Conservation (phyloP, 1,284 basidiomycete genomes). For the Moniliella sp. region DNA sequence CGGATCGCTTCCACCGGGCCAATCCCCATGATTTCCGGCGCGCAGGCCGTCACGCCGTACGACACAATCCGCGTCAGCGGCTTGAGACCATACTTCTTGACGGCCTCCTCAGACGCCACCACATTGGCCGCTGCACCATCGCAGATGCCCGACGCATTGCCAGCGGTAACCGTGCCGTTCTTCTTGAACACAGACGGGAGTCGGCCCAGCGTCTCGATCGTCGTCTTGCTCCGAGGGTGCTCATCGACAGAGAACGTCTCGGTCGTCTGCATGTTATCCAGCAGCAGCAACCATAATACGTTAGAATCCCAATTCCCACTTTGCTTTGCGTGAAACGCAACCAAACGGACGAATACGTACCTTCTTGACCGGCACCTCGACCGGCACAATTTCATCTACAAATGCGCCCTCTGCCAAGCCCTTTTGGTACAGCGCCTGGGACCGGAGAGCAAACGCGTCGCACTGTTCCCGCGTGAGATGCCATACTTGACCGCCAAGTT, state of each 20-base stretch:
- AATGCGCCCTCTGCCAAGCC: slow-evolving; percentile 36
- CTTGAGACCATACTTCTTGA: slow-evolving; percentile 59
- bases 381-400: slow-evolving; percentile 34
- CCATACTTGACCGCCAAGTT: slow-evolving; percentile 58
- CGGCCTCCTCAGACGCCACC: slow-evolving; percentile 71
- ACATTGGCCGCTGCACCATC: slow-evolving; percentile 93
- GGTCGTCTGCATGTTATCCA: slow-evolving; percentile 5
- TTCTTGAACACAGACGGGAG: slow-evolving; percentile 69
- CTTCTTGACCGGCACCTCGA: slow-evolving; percentile 32
- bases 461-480: slow-evolving; percentile 65
- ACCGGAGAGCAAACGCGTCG: slow-evolving; percentile 41
- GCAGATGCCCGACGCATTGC: slow-evolving; percentile 83
- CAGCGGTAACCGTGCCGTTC: slow-evolving; percentile 74
- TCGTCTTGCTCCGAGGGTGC: slow-evolving; percentile 50
- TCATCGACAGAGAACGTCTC: slow-evolving; percentile 36
- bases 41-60: slow-evolving; percentile 40
- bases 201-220: slow-evolving; percentile 70
- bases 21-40: slow-evolving; percentile 42
- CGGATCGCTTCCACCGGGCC: slow-evolving; percentile 39
- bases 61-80: slow-evolving; percentile 71
- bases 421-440: slow-evolving; percentile 35
- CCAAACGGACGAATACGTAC: too few relatives aligned
- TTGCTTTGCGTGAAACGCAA: too few relatives aligned
- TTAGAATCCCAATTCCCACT: too few relatives aligned
- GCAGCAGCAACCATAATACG: too few relatives aligned